Evolutionary conservation across 495 filamentous ascomycete species (phyloP), one percentile per base, ranked within the genome.

Genomic region (Sordaria brevicollis): DNA sequence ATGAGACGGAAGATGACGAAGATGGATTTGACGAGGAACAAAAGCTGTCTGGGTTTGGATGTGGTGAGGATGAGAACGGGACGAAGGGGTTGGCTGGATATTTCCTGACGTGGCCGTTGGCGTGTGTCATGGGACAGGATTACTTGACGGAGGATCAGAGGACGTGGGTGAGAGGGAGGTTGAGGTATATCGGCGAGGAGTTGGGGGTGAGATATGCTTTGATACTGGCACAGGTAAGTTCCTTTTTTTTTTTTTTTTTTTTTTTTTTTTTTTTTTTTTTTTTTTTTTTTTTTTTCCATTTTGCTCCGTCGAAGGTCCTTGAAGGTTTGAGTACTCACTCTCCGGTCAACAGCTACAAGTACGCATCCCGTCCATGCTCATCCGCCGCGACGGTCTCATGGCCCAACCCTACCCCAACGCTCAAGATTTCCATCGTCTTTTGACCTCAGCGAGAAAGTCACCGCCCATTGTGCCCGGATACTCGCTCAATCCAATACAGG

Each of bases 301-400:
- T n/a, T n/a, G n/a, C n/a, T n/a, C n/a, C n/a, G n/a, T n/a, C n/a
- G n/a, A n/a, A n/a, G n/a, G n/a, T n/a, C n/a, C n/a, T n/a, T n/a
- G n/a, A n/a, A n/a, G n/a, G n/a, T n/a, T n/a, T n/a, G n/a, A n/a
- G n/a, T 29, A 67, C 29, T 35, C 38, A 62, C 19, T 34, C 38
- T 17, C 65, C 35, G 3, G 7, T 35, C 1, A n/a, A 19, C 68
- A 79, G 81, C 76, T 84, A 41, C 76, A 83, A 70, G 73, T 86
- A 41, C 81, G 84, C 65, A 76, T 85, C 66, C 85, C 85, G 7
- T 84, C 81, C 0, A 85, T 86, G 84, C 78, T 85, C 71, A 85
- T 87, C 76, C 80, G 80, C 15, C 76, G 80, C 21, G 85, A 87
- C 67, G 77, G 75, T 5, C 69, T 83, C 2, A 75, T 84, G 77